Evolutionary conservation across 2,329 filamentous ascomycete species (phyloP).

Genomic region (Colletotrichum navitas): DNA sequence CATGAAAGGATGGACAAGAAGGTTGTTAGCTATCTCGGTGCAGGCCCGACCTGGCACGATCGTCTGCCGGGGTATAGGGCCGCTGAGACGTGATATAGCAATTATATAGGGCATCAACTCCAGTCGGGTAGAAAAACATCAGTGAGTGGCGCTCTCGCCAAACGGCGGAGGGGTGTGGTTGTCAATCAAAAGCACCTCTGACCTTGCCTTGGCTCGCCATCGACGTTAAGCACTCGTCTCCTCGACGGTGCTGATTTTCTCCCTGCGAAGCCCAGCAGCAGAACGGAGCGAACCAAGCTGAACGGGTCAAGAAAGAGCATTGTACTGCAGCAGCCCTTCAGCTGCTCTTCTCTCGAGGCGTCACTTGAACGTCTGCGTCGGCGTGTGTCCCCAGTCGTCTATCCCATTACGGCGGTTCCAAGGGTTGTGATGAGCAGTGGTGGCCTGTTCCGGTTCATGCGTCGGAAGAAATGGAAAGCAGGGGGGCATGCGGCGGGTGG

Average conservation of each 20-base stretch:
- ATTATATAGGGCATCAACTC: slow-evolving; percentile 3
- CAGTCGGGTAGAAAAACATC: not conserved
- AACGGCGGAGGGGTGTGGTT: slow-evolving; percentile 1
- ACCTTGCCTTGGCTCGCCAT: slow-evolving; percentile 2
- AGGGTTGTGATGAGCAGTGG: slow-evolving; percentile 12
- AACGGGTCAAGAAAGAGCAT: slow-evolving; percentile 14
- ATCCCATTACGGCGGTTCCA: slow-evolving; percentile 34
- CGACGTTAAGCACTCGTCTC: slow-evolving; percentile 1
- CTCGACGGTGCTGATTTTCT: slow-evolving; percentile 3
- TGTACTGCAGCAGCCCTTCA: not conserved
- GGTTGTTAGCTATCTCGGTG: not conserved
- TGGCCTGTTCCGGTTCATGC: slow-evolving; percentile 2
- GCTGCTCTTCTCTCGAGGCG: slow-evolving; percentile 19
- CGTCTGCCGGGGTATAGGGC: slow-evolving; percentile 11
- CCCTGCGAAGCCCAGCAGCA: slow-evolving; percentile 1
- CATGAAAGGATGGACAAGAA: not conserved
- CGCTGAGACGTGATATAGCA: slow-evolving; percentile 25
- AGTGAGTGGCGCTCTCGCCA: not conserved
- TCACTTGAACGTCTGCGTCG: slow-evolving; percentile 20
- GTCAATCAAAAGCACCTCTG: not conserved
- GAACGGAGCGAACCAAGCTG: slow-evolving; percentile 19
- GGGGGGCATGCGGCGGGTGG: not conserved
- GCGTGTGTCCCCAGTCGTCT: slow-evolving; percentile 27
- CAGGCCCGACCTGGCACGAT: slow-evolving; percentile 25
- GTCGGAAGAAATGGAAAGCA: not conserved